These are phyloP conservation scores for Leucoagaricus sp. DNA, from an alignment of 1,284 basidiomycete species.

Conservation along the genomic window DNA sequence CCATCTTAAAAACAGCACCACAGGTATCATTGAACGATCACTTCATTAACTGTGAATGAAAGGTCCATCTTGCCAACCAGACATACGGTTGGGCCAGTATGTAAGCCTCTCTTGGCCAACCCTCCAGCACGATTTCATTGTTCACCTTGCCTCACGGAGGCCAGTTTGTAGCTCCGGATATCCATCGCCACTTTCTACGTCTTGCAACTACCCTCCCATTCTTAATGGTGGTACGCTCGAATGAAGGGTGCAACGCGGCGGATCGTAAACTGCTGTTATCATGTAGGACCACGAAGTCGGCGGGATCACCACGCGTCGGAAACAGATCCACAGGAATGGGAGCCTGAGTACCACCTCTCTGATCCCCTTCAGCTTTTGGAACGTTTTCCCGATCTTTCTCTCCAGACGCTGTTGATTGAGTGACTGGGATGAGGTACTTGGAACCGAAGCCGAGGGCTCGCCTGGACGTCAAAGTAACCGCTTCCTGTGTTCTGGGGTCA, in stretches of 20 bases:
- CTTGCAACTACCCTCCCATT: slow-evolving; percentile 35
- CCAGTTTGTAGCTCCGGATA: slow-evolving; percentile 5
- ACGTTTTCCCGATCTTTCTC: neutral
- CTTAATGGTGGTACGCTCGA: slow-evolving; percentile 42
- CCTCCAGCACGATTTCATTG: neutral
- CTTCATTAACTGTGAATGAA: neutral
- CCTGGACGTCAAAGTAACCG: slow-evolving; percentile 49
- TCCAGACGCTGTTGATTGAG: neutral
- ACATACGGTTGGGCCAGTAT: neutral
- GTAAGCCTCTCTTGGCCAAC: neutral
- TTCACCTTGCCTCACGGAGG: neutral
- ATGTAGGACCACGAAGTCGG: slow-evolving; percentile 65
- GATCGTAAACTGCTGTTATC: slow-evolving; percentile 44
- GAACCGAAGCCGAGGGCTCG: slow-evolving; percentile 50
- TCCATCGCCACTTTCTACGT: slow-evolving; percentile 26
- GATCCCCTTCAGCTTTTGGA: neutral
- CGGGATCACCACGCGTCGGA: slow-evolving; percentile 41
- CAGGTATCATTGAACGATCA: neutral
- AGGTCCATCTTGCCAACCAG: neutral
- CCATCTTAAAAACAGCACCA: neutral
- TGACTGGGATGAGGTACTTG: neutral
- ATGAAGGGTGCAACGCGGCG: slow-evolving; percentile 51
- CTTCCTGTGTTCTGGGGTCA: slow-evolving; percentile 34
- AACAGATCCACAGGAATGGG: slow-evolving; percentile 31
- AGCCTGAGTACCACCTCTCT: neutral